Evolutionary conservation across 208 protist species (phyloP), one percentile per base, ranked within the genome.

Genomic region (Crithidia thermophila): DNA sequence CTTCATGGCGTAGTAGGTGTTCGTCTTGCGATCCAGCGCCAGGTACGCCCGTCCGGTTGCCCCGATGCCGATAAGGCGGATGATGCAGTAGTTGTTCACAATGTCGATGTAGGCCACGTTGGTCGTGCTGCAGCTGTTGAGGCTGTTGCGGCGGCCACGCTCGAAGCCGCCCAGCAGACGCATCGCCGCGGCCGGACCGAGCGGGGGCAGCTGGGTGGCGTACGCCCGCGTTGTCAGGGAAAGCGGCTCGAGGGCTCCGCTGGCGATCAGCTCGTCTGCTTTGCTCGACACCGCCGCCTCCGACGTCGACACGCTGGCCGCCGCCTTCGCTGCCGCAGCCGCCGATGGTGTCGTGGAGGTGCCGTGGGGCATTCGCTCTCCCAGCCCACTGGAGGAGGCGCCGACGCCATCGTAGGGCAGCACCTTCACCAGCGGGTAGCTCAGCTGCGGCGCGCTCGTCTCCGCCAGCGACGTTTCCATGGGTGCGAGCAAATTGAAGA

Each of bases 51-150:
- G 73, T 11, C 63, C 79, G 8, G 74, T 88, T 3, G 72, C 67
- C 23, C 86, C 87, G 27, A 46, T 51, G n/a, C 87, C 87, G 13
- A 94, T 34, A 14, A 68, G 53, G 2, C 51, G 31, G 25, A 79
- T 33, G 9, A 93, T 34, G 31, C 45, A 67, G 75, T 93, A 95
- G n/a, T 91, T 62, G 69, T 94, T 94, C 9, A 94, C 33, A 36
- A 74, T 72, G 14, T 77, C 67, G 34, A 67, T 60, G 43, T 55
- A 72, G 30, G 37, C 57, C 30, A 66, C 28, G 40, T 37, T 71
- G 56, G 51, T 62, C 52, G 25, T 69, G 69, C 63, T 66, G 69
- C 62, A 58, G 36, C 49, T 55, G 27, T 57, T 59, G 39, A 57
- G 33, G 36, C 51, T 76, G 37, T 47, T 56, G 23, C 65, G 60